Evolutionary conservation across 139 green algal genomes (phyloP).

Genomic region (Haematococcus lacustris): DNA sequence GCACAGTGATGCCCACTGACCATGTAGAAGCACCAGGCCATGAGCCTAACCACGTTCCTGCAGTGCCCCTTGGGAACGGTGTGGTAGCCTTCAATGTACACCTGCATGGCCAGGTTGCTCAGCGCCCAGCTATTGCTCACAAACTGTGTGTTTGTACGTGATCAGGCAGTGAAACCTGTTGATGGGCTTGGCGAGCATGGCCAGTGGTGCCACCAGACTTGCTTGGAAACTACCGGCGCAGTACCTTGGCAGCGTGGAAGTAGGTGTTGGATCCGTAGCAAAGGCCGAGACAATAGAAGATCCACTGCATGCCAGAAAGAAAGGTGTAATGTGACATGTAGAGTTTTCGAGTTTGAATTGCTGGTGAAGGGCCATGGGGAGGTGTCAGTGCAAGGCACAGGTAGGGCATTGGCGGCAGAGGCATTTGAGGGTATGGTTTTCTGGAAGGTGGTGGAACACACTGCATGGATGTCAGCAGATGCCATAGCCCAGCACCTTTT

Average conservation of each 20-base stretch:
- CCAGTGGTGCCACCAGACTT: background rate
- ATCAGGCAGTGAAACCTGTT: background rate
- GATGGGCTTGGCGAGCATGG: background rate
- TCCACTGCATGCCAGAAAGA: background rate
- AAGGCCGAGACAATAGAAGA: constrained; percentile 44
- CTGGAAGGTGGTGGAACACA: background rate
- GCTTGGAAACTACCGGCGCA: too few species aligned
- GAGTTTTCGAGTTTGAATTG: background rate
- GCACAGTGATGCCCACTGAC: too few species aligned
- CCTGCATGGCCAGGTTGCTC: background rate
- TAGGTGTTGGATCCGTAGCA: constrained; percentile 44
- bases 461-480: background rate
- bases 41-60: constrained; percentile 27
- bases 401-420: background rate
- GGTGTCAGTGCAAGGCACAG: background rate
- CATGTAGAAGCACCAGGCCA: constrained; percentile 42
- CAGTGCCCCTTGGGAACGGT: constrained; percentile 48
- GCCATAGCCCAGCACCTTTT: constrained; percentile 1
- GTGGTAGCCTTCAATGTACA: constrained; percentile 33
- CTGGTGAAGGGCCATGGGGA: background rate
- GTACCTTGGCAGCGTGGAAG: constrained; percentile 40
- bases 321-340: background rate
- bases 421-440: background rate
- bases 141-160: background rate
- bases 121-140: background rate